Base-by-base conservation (phyloP, 2,329 filamentous ascomycete genomes). In the Fusarium papillatum region DNA sequence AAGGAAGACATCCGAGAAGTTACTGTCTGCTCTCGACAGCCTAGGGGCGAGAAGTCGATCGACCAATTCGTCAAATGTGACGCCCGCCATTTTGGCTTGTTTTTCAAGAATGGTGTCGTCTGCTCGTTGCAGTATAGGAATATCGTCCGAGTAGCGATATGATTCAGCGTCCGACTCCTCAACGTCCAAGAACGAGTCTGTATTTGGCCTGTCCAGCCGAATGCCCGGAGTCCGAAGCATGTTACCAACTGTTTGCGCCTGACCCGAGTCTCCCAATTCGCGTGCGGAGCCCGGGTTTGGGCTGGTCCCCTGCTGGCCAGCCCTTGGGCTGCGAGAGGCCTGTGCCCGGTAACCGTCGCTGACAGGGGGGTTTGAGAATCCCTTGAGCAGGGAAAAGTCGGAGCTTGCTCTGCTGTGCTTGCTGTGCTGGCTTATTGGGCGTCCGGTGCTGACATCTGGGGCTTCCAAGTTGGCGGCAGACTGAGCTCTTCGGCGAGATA, bases 1-100 rank as follows among this genome's bases (percentile, higher is more conserved):
- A 36, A 98, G 88, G 80, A 98, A 98, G 22, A 98, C 93, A 55
- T 95, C 92, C 2, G 91, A 90, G 81, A 98, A 99, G 83, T 98
- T 98, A 69, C 91, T 90, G 81, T 98, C 97, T n/a, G 93, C 90
- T 81, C 95, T 95, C 34, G 95, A 95, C 86, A 96, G 93, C 41
- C 95, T 94, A 73, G 95, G 90, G 1, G 93, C 90, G 29, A 98
- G 88, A 48, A 99, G 89, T n/a, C 95, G 93, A 83, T 98, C 95
- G 24, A 98, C 95, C 7, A 97, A 86, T 67, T 95, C 93, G 72
- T 94, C 92, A 76, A 93, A 91, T 4, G 86, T 86, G 22, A 92
- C 83, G 4, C 91, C 91, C 2, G 85, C 81, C 61, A 85, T 82
- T 80, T 89, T 92, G 31, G 86, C 83, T 13, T 88, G 86, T 59